These are phyloP conservation scores for Priceomyces carsonii DNA, from an alignment of 805 yeast genomes.

Conservation along the genomic window DNA sequence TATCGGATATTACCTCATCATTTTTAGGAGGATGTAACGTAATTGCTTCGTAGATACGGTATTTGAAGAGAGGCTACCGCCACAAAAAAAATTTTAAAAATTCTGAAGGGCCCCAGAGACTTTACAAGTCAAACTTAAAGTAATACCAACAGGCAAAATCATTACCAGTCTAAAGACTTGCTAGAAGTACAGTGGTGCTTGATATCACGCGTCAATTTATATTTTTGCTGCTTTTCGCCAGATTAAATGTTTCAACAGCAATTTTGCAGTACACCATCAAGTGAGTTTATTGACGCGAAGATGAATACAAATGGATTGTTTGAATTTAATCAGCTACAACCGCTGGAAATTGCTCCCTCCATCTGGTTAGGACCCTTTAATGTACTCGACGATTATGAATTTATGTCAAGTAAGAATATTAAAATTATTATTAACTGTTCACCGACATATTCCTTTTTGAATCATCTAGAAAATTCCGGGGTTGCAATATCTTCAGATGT, in stretches of 20 bases:
- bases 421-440: constrained; percentile 43
- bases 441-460: constrained; percentile 29
- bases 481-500: constrained; percentile 36
- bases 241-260: background rate
- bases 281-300: background rate
- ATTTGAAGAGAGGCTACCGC: too few relatives aligned
- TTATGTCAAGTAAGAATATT: constrained; percentile 24
- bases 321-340: background rate
- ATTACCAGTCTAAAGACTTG: too few relatives aligned
- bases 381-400: constrained; percentile 11
- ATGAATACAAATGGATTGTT: background rate
- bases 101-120: too few relatives aligned
- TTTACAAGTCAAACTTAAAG: too few relatives aligned
- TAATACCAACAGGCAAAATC: too few relatives aligned
- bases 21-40: too few relatives aligned
- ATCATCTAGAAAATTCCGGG: constrained; percentile 18
- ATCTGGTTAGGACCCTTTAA: constrained; percentile 28
- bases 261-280: constrained; percentile 1
- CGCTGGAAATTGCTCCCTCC: constrained; percentile 28
- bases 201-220: too few relatives aligned
- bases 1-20: too few relatives aligned
- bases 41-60: too few relatives aligned
- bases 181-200: too few relatives aligned
- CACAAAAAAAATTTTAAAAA: too few relatives aligned
- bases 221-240: too few relatives aligned